Conservation (phyloP, 2,329 filamentous ascomycete genomes). For the Scytalidium sp. region DNA sequence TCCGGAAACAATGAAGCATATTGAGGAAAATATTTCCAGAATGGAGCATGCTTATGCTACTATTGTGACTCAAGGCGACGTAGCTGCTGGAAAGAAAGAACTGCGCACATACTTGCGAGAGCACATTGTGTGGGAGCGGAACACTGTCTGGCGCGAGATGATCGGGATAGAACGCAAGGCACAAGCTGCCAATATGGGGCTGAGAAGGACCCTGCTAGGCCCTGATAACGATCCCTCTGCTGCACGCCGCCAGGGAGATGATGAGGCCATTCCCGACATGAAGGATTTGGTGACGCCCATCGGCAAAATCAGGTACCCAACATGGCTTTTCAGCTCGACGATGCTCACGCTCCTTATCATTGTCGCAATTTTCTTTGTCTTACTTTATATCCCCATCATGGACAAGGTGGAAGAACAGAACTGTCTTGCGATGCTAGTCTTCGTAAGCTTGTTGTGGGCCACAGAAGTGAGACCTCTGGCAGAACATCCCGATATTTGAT, state of each 20-base stretch:
- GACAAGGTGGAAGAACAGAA: slow-evolving; percentile 88
- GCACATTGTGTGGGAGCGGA: slow-evolving; percentile 98
- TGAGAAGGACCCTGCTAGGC: slow-evolving; percentile 74
- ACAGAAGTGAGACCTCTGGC: slow-evolving; percentile 75
- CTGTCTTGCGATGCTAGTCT: slow-evolving; percentile 87
- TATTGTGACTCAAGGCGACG: slow-evolving; percentile 78
- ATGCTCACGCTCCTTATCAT: slow-evolving; percentile 74
- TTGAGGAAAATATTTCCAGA: slow-evolving; percentile 69
- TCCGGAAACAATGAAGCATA: slow-evolving; percentile 62
- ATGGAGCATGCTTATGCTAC: slow-evolving; percentile 80
- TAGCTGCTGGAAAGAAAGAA: slow-evolving; percentile 74
- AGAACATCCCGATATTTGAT: slow-evolving; percentile 2
- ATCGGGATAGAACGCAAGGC: slow-evolving; percentile 96
- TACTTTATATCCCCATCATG: slow-evolving; percentile 80
- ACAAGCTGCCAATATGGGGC: slow-evolving; percentile 87
- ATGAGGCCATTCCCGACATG: slow-evolving; percentile 56
- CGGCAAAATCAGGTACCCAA: slow-evolving; percentile 71
- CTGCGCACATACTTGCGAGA: slow-evolving; percentile 87
- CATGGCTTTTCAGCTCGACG: slow-evolving; percentile 80
- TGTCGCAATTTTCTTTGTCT: slow-evolving; percentile 67
- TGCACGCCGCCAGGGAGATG: slow-evolving; percentile 80
- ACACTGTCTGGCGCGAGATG: slow-evolving; percentile 98
- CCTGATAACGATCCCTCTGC: slow-evolving; percentile 65
- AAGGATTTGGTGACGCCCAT: slow-evolving; percentile 78
- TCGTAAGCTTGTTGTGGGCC: slow-evolving; percentile 93